Evolutionary conservation across 306 rosid species (phyloP).

Genomic region (Lupinus albus): DNA sequence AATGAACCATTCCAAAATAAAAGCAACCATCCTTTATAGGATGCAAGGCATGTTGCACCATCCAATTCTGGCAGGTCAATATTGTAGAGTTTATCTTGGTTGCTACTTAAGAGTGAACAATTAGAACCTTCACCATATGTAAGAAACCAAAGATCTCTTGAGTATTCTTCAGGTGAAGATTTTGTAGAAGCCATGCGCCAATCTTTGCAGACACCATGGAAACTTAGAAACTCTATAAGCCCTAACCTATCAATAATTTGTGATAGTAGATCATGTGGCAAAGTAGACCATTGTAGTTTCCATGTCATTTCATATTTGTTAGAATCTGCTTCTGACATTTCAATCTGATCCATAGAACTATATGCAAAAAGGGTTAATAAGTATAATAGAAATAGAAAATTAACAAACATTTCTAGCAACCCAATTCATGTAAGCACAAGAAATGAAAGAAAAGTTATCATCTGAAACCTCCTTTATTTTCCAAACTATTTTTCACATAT

Average conservation of each 20-base stretch:
- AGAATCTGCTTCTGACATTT: background rate
- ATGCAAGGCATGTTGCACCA: conserved; percentile 46
- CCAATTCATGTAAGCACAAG: background rate
- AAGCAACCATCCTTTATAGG: conserved; percentile 49
- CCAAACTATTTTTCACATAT: too few species aligned
- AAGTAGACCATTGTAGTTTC: conserved; percentile 32
- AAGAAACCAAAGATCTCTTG: conserved; percentile 38
- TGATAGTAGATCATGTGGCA: conserved; percentile 34
- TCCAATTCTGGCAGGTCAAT: conserved; percentile 31
- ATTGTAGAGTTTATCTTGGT: background rate
- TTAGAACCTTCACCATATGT: conserved; percentile 13
- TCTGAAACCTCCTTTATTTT: too few species aligned
- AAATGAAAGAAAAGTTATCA: too few species aligned
- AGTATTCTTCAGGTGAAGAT: background rate
- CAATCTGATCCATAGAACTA: background rate
- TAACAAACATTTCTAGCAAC: background rate
- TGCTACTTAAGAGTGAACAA: background rate
- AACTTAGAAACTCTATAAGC: conserved; percentile 32
- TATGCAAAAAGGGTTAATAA: too few species aligned
- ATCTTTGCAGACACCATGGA: conserved; percentile 44
- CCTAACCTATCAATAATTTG: conserved; percentile 21
- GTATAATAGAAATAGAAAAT: background rate
- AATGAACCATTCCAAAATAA: conserved; percentile 9
- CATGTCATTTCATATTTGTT: background rate
- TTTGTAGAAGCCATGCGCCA: conserved; percentile 39